A percentile compares a stretch with the other conserved stretches of the same genome.
These are phyloP conservation scores for Cercospora sp. DNA, from an alignment of 2,329 filamentous ascomycete species.

Conservation along the genomic window DNA sequence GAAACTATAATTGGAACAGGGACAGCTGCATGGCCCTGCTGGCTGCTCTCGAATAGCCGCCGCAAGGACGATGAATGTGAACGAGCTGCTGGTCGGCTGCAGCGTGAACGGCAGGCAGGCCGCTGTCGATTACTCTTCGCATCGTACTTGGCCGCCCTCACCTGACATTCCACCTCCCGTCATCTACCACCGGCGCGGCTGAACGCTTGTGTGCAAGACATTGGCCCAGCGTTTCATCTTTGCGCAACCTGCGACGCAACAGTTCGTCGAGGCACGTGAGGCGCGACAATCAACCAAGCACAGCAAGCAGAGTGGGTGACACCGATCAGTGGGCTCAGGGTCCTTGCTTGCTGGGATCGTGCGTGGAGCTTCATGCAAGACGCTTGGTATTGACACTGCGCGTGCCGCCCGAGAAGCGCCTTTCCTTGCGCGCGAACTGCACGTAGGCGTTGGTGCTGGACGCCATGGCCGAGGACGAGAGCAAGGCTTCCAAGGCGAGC, in stretches of 20 bases:
- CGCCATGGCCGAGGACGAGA: conserved; percentile 30
- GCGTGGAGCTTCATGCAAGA: conserved; percentile 6
- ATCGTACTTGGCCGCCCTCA: neutral
- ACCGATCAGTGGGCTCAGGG: conserved; percentile 5
- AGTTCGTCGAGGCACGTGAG: conserved; percentile 2
- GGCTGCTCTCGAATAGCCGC: neutral
- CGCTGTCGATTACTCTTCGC: neutral
- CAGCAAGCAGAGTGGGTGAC: neutral
- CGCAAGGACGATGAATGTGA: neutral
- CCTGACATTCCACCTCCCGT: neutral
- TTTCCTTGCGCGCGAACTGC: neutral
- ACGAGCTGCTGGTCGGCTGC: conserved; percentile 3
- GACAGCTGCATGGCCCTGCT: neutral
- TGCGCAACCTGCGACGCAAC: neutral
- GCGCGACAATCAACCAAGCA: conserved; percentile 3
- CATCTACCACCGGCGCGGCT: neutral
- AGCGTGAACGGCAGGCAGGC: neutral
- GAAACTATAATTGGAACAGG: conserved; percentile 5
- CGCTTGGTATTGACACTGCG: conserved; percentile 7
- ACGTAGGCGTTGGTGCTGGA: conserved; percentile 18
- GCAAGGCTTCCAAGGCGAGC: conserved; percentile 27
- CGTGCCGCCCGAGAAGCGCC: neutral
- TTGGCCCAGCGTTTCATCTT: neutral
- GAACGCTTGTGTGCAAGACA: neutral
- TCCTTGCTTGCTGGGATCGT: neutral